These are phyloP conservation scores for Kluyveromyces sp. DNA, from an alignment of 1,139 yeast genomes.

Conservation along the genomic window DNA sequence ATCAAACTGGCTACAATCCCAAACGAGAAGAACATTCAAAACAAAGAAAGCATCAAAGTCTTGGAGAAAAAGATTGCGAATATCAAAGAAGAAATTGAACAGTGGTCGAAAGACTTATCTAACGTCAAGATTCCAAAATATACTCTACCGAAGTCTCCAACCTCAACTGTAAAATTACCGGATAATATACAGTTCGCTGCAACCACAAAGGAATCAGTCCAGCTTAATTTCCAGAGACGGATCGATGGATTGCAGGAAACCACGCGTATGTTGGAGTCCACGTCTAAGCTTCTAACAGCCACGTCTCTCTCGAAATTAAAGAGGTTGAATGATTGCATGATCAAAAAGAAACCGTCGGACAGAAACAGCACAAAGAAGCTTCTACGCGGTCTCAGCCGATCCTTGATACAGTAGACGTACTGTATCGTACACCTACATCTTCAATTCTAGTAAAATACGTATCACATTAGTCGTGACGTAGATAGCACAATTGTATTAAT, in stretches of 20 bases:
- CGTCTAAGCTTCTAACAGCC: constrained; percentile 13
- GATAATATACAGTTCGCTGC: constrained; percentile 5
- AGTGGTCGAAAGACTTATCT: constrained; percentile 24
- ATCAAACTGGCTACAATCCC: constrained; percentile 16
- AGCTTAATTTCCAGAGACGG: constrained; percentile 4
- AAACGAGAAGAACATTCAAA: constrained; percentile 29
- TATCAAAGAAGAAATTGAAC: constrained; percentile 21
- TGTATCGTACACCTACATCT: constrained; percentile 5
- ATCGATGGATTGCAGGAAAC: constrained; percentile 14
- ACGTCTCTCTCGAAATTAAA: constrained; percentile 11
- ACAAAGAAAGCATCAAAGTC: constrained; percentile 23
- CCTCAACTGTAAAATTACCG: constrained; percentile 5
- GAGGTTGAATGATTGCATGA: constrained; percentile 10
- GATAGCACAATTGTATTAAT: not conserved
- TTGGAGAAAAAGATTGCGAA: constrained; percentile 20
- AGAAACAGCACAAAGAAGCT: constrained; percentile 12
- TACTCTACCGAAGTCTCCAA: not conserved
- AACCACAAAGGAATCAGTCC: constrained; percentile 2
- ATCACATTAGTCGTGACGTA: no score
- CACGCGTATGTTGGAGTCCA: constrained; percentile 17
- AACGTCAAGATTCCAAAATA: constrained; percentile 14
- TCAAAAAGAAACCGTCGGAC: constrained; percentile 1
- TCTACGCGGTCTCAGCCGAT: constrained; percentile 15
- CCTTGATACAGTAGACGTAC: constrained; percentile 9
- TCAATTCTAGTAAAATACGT: no score